Conservation (phyloP, 331 rosid species). For the Telfairia occidentalis region DNA sequence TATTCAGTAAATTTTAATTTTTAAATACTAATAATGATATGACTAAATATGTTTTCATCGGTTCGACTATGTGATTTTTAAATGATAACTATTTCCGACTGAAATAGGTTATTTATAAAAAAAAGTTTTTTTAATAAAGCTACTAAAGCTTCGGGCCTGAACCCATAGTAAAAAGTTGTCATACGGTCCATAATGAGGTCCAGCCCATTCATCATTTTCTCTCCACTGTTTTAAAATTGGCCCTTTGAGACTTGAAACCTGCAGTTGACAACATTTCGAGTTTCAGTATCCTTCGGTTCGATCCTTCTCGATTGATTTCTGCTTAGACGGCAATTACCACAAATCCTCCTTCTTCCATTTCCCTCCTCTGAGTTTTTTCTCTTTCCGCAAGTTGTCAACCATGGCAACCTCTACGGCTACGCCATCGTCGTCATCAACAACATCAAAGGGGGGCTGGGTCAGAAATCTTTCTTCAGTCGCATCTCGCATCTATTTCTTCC, state of each 20-base stretch:
- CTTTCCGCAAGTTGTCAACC: not conserved
- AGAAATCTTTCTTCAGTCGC: slow-evolving; percentile 39
- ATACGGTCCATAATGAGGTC: not conserved
- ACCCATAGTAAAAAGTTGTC: not conserved
- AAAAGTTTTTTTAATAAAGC: no score
- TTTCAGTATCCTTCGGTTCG: not conserved
- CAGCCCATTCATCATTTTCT: not conserved
- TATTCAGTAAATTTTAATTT: no score
- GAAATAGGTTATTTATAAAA: no score
- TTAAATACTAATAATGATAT: no score
- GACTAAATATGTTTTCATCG: no score
- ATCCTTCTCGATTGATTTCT: not conserved
- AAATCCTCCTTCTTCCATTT: not conserved
- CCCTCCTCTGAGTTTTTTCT: not conserved
- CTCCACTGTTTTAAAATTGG: not conserved
- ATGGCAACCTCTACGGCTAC: slow-evolving; percentile 48
- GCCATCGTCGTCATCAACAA: slow-evolving; percentile 17
- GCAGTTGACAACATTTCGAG: not conserved
- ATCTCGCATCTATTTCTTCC: slow-evolving; percentile 53
- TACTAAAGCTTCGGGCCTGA: not conserved
- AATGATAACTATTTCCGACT: no score
- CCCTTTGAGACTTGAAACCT: not conserved
- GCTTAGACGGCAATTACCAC: not conserved
- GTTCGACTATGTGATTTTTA: no score
- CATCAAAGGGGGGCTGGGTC: slow-evolving; percentile 41